These are phyloP conservation scores for Ophiostoma sp. DNA, from an alignment of 2,329 filamentous ascomycete species.

Conservation along the genomic window DNA sequence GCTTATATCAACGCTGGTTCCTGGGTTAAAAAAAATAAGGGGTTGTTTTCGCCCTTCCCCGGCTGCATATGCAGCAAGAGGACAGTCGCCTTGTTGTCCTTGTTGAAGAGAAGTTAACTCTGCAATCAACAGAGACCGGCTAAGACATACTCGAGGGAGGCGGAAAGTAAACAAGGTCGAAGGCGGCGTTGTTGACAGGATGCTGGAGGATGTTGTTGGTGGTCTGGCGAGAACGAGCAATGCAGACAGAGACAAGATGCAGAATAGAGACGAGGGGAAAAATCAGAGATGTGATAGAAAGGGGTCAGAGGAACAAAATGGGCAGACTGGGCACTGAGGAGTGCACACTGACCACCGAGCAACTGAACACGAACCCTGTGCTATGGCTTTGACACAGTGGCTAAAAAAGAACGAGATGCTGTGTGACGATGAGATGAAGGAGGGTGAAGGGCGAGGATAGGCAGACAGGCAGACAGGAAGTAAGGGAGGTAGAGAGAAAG, in stretches of 20 bases:
- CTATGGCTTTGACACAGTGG: conserved; percentile 13
- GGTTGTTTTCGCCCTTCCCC: background rate
- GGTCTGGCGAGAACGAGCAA: background rate
- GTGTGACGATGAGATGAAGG: background rate
- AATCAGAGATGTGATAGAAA: conserved; percentile 18
- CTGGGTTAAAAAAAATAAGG: background rate
- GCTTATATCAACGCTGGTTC: background rate
- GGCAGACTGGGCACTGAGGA: background rate
- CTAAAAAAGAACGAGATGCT: conserved; percentile 12
- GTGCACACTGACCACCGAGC: background rate
- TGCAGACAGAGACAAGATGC: background rate
- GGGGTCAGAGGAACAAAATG: background rate
- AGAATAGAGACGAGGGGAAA: background rate
- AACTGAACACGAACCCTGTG: background rate
- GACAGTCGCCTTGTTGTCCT: background rate
- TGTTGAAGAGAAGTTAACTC: background rate
- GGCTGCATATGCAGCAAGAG: conserved; percentile 7
- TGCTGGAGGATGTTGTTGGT: background rate
- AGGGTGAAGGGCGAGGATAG: background rate
- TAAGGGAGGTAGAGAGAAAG: background rate
- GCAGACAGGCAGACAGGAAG: background rate
- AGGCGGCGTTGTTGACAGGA: background rate
- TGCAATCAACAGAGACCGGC: background rate
- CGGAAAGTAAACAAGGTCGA: background rate
- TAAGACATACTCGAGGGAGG: background rate